Evolutionary conservation across 805 yeast genomes (phyloP), one percentile per base, ranked within the genome.

Genomic region (Saccharomycopsis lassenensis): DNA sequence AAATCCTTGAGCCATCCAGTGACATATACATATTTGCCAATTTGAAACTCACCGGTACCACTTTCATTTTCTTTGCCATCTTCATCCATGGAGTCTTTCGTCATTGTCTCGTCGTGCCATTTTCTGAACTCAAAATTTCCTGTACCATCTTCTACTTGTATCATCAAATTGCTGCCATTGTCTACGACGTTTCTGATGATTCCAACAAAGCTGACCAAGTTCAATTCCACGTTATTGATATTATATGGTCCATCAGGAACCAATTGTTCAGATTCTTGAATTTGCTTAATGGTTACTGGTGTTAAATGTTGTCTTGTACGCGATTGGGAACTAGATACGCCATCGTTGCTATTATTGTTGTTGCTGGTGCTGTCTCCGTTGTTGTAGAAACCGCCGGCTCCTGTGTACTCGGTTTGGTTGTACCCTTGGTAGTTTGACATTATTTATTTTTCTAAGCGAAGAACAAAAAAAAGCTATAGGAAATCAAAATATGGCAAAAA

Each of bases 111-210:
- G 33, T 67, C 66, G 38, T 63, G 57, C 89, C 89, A 81, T 44
- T 69, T 68, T 48, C 79, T 67, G 32, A 80, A 66, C 18, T 75
- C 77, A 5, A 76, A 61, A 3, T 67, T 59, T 0, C 85, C 86
- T 0, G 91, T 76, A 7, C 91, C 89, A 52, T 81, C 93, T 49
- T 81, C 91, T n/a, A 81, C 50, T 14, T 75, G 72, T 30, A 78
- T 52, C 15, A 59, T 57, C 20, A 77, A 57, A 29, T 74, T 71
- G 5, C 77, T 62, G 1, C 80, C 67, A 40, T 67, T 68, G 40
- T 74, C 74, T 2, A 65, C 64, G 11, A 78, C 70, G 40, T 71
- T 73, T 50, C 89, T 65, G n/a, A 81, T 61, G 15, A 80, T 73
- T 1, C 86, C 93, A 5, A 77, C 71, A 48, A 80, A 68, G 18